Evolutionary conservation across 202 grass and related monocot genomes (phyloP).

Genomic region (Bolboschoenoplectus hybrid): DNA sequence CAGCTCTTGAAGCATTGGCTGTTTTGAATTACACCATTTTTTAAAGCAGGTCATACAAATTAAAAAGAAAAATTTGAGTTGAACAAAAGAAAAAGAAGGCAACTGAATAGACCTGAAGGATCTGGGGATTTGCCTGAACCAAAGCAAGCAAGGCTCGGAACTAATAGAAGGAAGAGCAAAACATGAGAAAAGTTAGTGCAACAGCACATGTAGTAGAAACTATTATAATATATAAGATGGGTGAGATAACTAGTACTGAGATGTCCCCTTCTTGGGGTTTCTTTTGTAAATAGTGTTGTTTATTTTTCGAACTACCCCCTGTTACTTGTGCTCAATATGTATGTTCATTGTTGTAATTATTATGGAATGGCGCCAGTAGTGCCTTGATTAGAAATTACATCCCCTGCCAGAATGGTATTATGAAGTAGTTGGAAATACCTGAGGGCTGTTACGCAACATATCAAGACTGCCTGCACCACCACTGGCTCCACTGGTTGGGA

Average conservation of each 20-base stretch:
- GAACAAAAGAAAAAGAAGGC: conserved; percentile 1
- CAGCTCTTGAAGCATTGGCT: conserved; percentile 99
- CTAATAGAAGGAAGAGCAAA: conserved; percentile 47
- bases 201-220: neutral
- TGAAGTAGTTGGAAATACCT: conserved; percentile 51
- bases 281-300: neutral
- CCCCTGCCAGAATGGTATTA: neutral
- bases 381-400: neutral
- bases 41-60: neutral
- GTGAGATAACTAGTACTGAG: neutral
- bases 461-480: conserved; percentile 67
- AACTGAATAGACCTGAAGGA: conserved; percentile 69
- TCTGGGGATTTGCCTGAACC: conserved; percentile 98
- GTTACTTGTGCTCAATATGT: neutral
- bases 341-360: neutral
- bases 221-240: neutral
- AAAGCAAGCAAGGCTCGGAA: conserved; percentile 84
- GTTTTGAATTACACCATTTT: conserved; percentile 31
- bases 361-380: neutral
- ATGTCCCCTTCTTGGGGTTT: neutral
- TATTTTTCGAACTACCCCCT: neutral
- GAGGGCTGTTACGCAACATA: conserved; percentile 74
- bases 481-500: conserved; percentile 55
- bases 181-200: neutral
- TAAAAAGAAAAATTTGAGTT: neutral